Conservation (phyloP, 2,329 filamentous ascomycete genomes). For the Dendrostoma leiphaemia region DNA sequence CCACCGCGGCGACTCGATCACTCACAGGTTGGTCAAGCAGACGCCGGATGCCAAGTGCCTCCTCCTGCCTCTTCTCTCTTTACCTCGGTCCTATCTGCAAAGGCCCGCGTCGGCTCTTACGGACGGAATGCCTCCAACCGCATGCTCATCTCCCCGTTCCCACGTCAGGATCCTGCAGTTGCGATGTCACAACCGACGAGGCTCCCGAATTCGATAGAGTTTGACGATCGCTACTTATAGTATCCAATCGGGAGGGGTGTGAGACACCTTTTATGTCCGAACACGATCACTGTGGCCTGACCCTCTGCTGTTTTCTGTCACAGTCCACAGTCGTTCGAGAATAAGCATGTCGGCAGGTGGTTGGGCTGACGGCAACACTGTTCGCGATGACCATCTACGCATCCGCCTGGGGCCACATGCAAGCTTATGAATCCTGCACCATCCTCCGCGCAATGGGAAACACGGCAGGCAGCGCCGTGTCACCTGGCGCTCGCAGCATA, state of each 20-base stretch:
- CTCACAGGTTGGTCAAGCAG: too few relatives aligned
- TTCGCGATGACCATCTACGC: background rate
- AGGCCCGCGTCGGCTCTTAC: too few relatives aligned
- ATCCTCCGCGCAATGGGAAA: background rate
- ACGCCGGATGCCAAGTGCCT: too few relatives aligned
- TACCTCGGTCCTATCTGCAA: too few relatives aligned
- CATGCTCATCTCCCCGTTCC: background rate
- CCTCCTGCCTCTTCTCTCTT: too few relatives aligned
- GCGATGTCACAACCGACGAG: background rate
- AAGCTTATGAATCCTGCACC: background rate
- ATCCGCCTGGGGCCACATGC: background rate
- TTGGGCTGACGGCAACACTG: background rate
- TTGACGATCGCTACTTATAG: conserved; percentile 1
- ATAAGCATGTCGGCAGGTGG: background rate
- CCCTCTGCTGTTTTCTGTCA: conserved; percentile 16
- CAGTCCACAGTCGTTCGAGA: too few relatives aligned
- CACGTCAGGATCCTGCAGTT: background rate
- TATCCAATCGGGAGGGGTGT: background rate
- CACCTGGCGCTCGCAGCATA: background rate
- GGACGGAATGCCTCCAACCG: too few relatives aligned
- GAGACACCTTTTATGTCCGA: conserved; percentile 1
- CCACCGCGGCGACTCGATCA: too few relatives aligned
- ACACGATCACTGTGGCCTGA: conserved; percentile 14
- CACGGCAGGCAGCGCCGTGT: background rate
- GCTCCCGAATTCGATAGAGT: background rate